A percentile compares a stretch with the other conserved stretches of the same genome.
Evolutionary conservation across 2,329 filamentous ascomycete species (phyloP).

Genomic region (Talaromyces sp.): DNA sequence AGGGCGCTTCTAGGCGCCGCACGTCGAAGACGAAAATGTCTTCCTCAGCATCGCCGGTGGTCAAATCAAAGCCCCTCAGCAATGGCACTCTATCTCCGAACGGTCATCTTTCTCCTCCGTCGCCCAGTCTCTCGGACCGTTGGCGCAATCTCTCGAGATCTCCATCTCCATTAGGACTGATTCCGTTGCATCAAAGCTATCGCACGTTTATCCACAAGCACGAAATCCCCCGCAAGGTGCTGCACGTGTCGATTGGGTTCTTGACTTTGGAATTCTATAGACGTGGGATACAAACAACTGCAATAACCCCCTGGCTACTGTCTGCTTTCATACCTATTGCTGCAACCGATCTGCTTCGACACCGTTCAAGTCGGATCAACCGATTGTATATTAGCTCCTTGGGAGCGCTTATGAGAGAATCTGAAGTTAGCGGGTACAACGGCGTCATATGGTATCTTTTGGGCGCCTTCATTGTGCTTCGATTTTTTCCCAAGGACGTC

Average conservation of each 20-base stretch:
- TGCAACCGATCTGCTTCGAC: slow-evolving; percentile 73
- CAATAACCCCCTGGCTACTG: slow-evolving; percentile 82
- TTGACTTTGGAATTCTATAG: slow-evolving; percentile 82
- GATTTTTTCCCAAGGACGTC: slow-evolving; percentile 88
- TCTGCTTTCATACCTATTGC: slow-evolving; percentile 77
- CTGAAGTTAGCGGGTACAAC: slow-evolving; percentile 89
- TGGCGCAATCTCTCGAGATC: slow-evolving; percentile 88
- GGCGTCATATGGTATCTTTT: slow-evolving; percentile 96
- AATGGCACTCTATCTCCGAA: slow-evolving; percentile 46
- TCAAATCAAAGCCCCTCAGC: slow-evolving; percentile 31
- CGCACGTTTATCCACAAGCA: slow-evolving; percentile 90
- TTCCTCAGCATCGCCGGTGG: slow-evolving; percentile 30
- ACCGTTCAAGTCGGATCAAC: slow-evolving; percentile 77
- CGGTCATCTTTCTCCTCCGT: slow-evolving; percentile 63
- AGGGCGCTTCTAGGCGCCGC: slow-evolving; percentile 38
- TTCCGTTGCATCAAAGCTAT: slow-evolving; percentile 92
- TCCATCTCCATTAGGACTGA: slow-evolving; percentile 86
- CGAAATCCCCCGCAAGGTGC: slow-evolving; percentile 86
- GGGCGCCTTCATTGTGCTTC: slow-evolving; percentile 79
- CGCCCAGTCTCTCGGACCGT: slow-evolving; percentile 52
- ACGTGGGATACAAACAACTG: slow-evolving; percentile 66
- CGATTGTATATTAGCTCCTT: slow-evolving; percentile 76
- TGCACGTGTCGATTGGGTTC: slow-evolving; percentile 97
- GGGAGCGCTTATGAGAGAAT: slow-evolving; percentile 94
- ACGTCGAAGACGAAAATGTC: slow-evolving; percentile 37